Conservation (phyloP, 768 basidiomycete genomes). For the Amanita rubescens region DNA sequence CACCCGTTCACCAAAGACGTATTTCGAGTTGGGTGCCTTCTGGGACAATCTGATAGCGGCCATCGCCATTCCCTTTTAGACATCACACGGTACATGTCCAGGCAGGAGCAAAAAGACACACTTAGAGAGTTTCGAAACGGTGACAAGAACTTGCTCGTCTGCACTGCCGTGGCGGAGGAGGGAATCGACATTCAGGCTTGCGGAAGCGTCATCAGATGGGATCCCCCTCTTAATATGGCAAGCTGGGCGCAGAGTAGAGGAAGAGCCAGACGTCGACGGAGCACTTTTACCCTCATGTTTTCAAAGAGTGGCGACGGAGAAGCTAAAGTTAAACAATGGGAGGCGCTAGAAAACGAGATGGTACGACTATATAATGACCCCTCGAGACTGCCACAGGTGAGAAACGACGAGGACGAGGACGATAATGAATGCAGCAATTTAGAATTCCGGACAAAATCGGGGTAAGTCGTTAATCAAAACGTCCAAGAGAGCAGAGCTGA, state of each 20-base stretch:
- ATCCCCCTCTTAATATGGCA: conserved; percentile 67
- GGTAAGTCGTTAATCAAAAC: conserved; percentile 34
- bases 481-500: neutral
- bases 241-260: conserved; percentile 84
- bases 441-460: conserved; percentile 44
- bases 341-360: conserved; percentile 53
- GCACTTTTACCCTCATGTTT: conserved; percentile 73
- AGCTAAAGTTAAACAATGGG: conserved; percentile 45
- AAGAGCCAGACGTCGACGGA: conserved; percentile 58
- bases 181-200: conserved; percentile 82
- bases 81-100: conserved; percentile 52
- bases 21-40: conserved; percentile 53
- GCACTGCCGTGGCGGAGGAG: conserved; percentile 80
- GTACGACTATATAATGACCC: conserved; percentile 49
- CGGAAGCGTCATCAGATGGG: conserved; percentile 78
- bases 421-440: conserved; percentile 27
- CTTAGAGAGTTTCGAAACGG: conserved; percentile 61
- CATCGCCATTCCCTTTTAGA: conserved; percentile 59
- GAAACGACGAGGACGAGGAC: neutral
- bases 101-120: conserved; percentile 44
- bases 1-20: conserved; percentile 47
- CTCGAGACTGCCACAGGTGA: conserved; percentile 18
- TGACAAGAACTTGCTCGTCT: conserved; percentile 63
- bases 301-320: conserved; percentile 34
- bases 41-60: conserved; percentile 55